Base-by-base conservation (phyloP, 1,284 basidiomycete genomes). In the Trichosporon inkin region DNA sequence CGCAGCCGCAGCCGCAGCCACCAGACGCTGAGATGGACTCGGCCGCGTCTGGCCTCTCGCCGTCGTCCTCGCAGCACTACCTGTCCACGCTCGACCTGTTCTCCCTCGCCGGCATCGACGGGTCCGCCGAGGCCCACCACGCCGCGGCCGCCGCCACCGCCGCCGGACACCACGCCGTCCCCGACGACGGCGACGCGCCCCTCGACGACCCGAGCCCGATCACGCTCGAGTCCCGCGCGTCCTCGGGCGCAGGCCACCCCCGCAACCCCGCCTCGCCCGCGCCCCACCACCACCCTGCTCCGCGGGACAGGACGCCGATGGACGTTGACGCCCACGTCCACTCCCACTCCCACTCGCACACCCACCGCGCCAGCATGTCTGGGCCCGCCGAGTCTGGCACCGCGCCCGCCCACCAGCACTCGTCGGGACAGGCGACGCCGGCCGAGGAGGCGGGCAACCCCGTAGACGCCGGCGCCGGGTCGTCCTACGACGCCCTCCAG, bases 161-260 rank as follows among this genome's bases (percentile, higher is more conserved):
- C 36, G 41, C 41, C 36, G 32, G 61, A 60, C 41, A 19, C 3
- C 28, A 52, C 49, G 35, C n/a, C 36, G 44, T 28, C 44, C 24
- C 8, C 28, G 28, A 58, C 57, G 51, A 37, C 41, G 57, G 34
- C 52, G 57, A 58, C 51, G 22, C 32, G 16, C 61, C 64, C 1
- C 58, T 62, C 16, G 62, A 66, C 61, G 64, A 66, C 54, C 64
- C 61, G 7, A 60, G 57, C 34, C 62, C 64, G 28, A 63, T 64
- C 56, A 44, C 37, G 32, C 64, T 66, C 55, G 61, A 66, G 35
- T 41, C 54, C 7, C 57, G 54, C 44, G 17, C 53, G 11, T 28
- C 55, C 11, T 59, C 57, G 34, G 57, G 55, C 14, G 40, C 49
- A 4, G 62, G 60, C 17, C 39, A 62, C 20, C 28, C 53, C 14